Evolutionary conservation across 2,329 filamentous ascomycete species (phyloP).

Genomic region (Colletotrichum coccodes): DNA sequence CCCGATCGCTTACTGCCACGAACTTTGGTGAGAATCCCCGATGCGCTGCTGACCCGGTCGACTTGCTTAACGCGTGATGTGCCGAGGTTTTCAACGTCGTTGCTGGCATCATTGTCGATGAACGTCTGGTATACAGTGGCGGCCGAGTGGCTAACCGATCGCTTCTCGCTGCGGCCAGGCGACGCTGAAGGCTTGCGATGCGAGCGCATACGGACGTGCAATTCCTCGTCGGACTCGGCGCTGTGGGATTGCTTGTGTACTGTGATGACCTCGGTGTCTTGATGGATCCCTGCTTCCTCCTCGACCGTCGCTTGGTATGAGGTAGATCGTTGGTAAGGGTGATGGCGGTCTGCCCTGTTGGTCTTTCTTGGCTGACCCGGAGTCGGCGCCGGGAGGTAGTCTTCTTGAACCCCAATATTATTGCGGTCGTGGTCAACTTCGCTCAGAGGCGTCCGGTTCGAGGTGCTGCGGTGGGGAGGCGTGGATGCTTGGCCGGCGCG

Average conservation of each 20-base stretch:
- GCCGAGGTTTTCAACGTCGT: slow-evolving; percentile 78
- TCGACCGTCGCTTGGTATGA: slow-evolving; percentile 54
- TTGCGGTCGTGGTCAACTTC: slow-evolving; percentile 87
- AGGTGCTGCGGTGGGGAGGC: slow-evolving; percentile 82
- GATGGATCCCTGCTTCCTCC: slow-evolving; percentile 63
- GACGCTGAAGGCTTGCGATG: slow-evolving; percentile 73
- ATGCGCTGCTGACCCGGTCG: slow-evolving; percentile 61
- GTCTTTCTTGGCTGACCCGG: slow-evolving; percentile 96
- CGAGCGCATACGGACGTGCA: slow-evolving; percentile 78
- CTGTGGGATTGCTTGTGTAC: slow-evolving; percentile 71
- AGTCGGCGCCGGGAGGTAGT: slow-evolving; percentile 93
- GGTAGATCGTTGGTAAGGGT: slow-evolving; percentile 74
- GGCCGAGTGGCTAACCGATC: slow-evolving; percentile 81
- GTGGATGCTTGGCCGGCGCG: slow-evolving; percentile 77
- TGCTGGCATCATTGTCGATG: slow-evolving; percentile 74
- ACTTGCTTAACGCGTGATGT: slow-evolving; percentile 68
- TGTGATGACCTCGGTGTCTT: slow-evolving; percentile 70
- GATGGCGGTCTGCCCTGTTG: slow-evolving; percentile 79
- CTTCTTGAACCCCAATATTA: slow-evolving; percentile 78
- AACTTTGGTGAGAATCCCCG: slow-evolving; percentile 71
- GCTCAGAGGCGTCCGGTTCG: slow-evolving; percentile 85
- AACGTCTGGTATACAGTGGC: slow-evolving; percentile 71
- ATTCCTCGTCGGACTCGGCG: slow-evolving; percentile 83
- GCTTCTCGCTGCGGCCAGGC: slow-evolving; percentile 69
- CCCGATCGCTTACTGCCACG: slow-evolving; percentile 67